A percentile compares a stretch with the other conserved stretches of the same genome.
Conservation (phyloP, 116 monocot genomes). For the Cymodocea nodosa region DNA sequence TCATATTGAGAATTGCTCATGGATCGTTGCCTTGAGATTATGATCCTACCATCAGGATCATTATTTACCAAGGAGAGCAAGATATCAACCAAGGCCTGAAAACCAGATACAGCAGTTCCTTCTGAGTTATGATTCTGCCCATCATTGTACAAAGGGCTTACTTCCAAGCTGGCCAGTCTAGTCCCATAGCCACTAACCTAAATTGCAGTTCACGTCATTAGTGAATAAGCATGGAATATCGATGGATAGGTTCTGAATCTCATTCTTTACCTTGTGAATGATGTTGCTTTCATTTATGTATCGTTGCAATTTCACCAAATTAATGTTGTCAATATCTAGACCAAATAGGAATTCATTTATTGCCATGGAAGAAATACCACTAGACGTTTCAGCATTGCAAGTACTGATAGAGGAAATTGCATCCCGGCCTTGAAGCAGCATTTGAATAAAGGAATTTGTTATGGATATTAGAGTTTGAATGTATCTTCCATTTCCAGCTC, state of each 20-base stretch:
- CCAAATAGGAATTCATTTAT: slow-evolving; percentile 95
- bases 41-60: slow-evolving; percentile 76
- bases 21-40: slow-evolving; percentile 43
- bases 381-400: slow-evolving; percentile 4
- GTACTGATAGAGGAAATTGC: slow-evolving; percentile 9
- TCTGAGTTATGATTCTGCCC: slow-evolving; percentile 18
- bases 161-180: slow-evolving; percentile 23
- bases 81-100: slow-evolving; percentile 71
- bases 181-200: slow-evolving; percentile 84
- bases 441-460: slow-evolving; percentile 43
- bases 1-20: slow-evolving; percentile 16
- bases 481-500: slow-evolving; percentile 84
- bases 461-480: slow-evolving; percentile 65
- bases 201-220: slow-evolving; percentile 2
- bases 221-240: not conserved
- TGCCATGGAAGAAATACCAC: slow-evolving; percentile 41
- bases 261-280: slow-evolving; percentile 68
- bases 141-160: slow-evolving; percentile 6
- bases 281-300: slow-evolving; percentile 90
- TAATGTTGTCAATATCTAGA: slow-evolving; percentile 96
- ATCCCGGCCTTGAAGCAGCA: slow-evolving; percentile 22
- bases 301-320: slow-evolving; percentile 68
- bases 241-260: not conserved
- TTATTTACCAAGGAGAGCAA: slow-evolving; percentile 64
- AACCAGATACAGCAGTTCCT: slow-evolving; percentile 52